Evolutionary conservation across 2,329 filamentous ascomycete genomes (phyloP), one percentile per base, ranked within the genome.

Genomic region (Coniella vitis): DNA sequence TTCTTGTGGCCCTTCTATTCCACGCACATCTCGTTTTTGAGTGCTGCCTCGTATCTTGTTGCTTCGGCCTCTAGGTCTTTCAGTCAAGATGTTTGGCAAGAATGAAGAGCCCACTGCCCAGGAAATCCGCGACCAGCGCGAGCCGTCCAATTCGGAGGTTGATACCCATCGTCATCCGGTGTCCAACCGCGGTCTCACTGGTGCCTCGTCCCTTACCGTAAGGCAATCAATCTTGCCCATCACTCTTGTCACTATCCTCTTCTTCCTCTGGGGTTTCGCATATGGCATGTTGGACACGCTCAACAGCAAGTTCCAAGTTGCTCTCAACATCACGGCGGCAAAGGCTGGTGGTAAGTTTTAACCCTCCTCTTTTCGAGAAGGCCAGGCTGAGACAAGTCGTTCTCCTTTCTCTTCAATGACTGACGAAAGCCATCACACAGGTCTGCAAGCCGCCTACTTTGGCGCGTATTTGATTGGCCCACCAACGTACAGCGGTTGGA

Each of bases 391-490:
- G 2, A 14, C 35, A 7, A 1, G 12, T 22, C 29, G 20, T 4
- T n/a, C 20, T 25, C 21, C 2, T 12, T 14, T 2, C 4, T 7
- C 7, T 19, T 20, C 29, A 19, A 16, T 12, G 21, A 19, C 49
- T 52, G 42, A 52, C 41, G n/a, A 29, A 4, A 9, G 7, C n/a
- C 13, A 13, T 16, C 9, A 8, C 19, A 38, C 20, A 52, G 54
- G 54, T 16, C 52, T 56, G 7, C 57, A 58, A 37, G 60, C 58
- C 12, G 59, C 61, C 67, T 55, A 64, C 46, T 65, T 66, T 22
- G 74, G 54, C n/a, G 54, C 54, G 12, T 56, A 87, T 59, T 83
- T 84, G 21, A 71, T 87, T 43, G 82, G 81, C 5, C 86, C 85
- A 52, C 71, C 82, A 50, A 76, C 82, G 52, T 69, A 71, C 45